Percentiles rank a stretch among this genome's conserved stretches.
These are phyloP conservation scores for Ceratobasidium sp. DNA, from an alignment of 1,284 basidiomycete species.

Conservation along the genomic window DNA sequence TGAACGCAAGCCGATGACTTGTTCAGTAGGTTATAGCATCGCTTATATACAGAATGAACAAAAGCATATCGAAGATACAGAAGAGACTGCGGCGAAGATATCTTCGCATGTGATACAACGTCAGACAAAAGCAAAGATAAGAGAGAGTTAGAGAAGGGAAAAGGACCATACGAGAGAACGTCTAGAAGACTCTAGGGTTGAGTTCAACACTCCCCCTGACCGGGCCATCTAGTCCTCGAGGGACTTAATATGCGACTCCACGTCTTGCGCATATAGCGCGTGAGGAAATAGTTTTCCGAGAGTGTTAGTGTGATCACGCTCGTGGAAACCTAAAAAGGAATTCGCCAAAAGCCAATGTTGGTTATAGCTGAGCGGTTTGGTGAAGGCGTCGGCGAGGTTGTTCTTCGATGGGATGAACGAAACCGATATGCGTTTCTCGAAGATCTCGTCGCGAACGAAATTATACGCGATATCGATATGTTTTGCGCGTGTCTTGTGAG, in stretches of 20 bases:
- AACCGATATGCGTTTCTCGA: neutral
- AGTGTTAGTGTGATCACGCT: constrained; percentile 11
- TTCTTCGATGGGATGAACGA: constrained; percentile 49
- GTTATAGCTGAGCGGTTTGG: constrained; percentile 50
- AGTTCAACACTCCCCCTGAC: constrained; percentile 29
- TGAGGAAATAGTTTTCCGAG: constrained; percentile 16
- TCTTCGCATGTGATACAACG: no score
- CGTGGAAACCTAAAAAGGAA: constrained; percentile 19
- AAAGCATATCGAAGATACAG: no score
- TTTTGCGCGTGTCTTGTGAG: constrained; percentile 46
- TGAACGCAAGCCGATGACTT: no score
- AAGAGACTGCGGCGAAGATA: no score
- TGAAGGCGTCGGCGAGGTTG: constrained; percentile 51
- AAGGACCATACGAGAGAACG: no score
- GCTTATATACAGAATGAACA: no score
- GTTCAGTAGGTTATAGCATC: no score
- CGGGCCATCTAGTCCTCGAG: neutral
- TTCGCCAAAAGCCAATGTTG: constrained; percentile 18
- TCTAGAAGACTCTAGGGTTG: no score
- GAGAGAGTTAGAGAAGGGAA: no score
- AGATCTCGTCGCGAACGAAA: constrained; percentile 16
- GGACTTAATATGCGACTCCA: neutral
- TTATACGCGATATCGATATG: constrained; percentile 44
- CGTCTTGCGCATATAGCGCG: constrained; percentile 2
- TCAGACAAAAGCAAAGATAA: no score